phyloP scores from a whole-genome alignment of 805 yeast species.

The Pichia sporocuriosa region DNA sequence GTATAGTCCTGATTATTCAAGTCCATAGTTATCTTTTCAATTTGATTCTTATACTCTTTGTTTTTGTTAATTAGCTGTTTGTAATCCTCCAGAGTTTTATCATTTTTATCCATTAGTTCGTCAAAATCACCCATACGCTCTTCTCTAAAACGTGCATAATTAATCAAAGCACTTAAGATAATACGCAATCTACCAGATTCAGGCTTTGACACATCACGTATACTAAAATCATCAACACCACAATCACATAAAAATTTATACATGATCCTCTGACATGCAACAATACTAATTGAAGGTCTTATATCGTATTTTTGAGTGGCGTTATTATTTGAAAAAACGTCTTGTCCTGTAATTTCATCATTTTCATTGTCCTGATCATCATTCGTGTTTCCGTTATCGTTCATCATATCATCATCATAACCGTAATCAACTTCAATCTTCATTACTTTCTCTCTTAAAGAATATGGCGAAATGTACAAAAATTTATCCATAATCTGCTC shows the following conservation, averaged over 20 bases:
- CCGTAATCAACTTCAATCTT: constrained; percentile 18
- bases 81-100: constrained; percentile 39
- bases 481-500: constrained; percentile 32
- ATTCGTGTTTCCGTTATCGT: constrained; percentile 13
- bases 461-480: constrained; percentile 27
- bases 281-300: constrained; percentile 39
- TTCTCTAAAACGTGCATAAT: constrained; percentile 79
- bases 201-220: constrained; percentile 71
- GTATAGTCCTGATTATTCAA: constrained; percentile 25
- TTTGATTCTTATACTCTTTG: constrained; percentile 29
- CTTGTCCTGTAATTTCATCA: constrained; percentile 1
- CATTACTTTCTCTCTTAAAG: constrained; percentile 23
- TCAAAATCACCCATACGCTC: constrained; percentile 68
- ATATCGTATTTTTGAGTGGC: constrained; percentile 11
- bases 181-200: constrained; percentile 61
- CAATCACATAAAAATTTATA: constrained; percentile 59
- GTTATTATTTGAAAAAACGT: no score
- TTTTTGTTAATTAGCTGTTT: constrained; percentile 38
- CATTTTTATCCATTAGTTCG: constrained; percentile 49
- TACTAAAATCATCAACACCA: constrained; percentile 71
- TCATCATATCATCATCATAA: constrained; percentile 2
- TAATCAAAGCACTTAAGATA: constrained; percentile 73
- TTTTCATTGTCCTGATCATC: not conserved
- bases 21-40: constrained; percentile 16
- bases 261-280: constrained; percentile 54